A percentile compares a stretch with the other conserved stretches of the same genome.
Conservation (phyloP, 2,329 filamentous ascomycete genomes). For the Neurospora crassa region DNA sequence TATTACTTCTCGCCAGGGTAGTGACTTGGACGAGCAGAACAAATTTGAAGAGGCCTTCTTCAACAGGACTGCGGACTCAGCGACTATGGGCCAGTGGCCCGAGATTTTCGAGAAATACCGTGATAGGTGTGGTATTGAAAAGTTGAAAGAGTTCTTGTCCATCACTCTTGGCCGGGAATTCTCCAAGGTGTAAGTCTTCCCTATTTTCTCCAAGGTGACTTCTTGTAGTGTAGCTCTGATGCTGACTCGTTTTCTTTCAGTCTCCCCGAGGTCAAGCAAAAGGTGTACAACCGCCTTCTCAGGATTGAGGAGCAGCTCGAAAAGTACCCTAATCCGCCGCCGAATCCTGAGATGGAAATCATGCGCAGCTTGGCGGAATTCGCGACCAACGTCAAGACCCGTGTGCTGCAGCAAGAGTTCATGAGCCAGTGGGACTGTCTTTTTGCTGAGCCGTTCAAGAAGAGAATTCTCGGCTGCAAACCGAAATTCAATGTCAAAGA, state of each 20-base stretch:
- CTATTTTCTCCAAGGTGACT: no score
- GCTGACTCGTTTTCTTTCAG: constrained; percentile 5
- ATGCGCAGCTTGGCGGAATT: constrained; percentile 50
- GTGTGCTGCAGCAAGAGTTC: constrained; percentile 43
- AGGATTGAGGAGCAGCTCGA: constrained; percentile 45
- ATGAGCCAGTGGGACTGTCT: constrained; percentile 31
- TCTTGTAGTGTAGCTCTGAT: background rate
- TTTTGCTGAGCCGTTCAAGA: constrained; percentile 42
- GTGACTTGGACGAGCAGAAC: constrained; percentile 39
- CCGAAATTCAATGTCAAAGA: constrained; percentile 28
- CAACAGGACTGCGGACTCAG: constrained; percentile 22
- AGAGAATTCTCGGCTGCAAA: constrained; percentile 35
- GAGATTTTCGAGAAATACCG: constrained; percentile 35
- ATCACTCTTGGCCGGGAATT: constrained; percentile 45
- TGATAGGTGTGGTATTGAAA: constrained; percentile 43
- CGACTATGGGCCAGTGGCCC: constrained; percentile 35
- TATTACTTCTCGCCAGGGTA: constrained; percentile 58
- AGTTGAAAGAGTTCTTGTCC: constrained; percentile 42
- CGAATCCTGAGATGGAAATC: constrained; percentile 58
- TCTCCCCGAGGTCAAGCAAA: constrained; percentile 35
- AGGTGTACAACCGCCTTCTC: constrained; percentile 38
- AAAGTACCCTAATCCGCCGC: constrained; percentile 55
- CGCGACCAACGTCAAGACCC: constrained; percentile 39
- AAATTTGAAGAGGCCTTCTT: constrained; percentile 46
- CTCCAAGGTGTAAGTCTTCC: constrained; percentile 32